Evolutionary conservation across 257 asterid genomes (phyloP).

Genomic region (Ophiorrhiza pumila): DNA sequence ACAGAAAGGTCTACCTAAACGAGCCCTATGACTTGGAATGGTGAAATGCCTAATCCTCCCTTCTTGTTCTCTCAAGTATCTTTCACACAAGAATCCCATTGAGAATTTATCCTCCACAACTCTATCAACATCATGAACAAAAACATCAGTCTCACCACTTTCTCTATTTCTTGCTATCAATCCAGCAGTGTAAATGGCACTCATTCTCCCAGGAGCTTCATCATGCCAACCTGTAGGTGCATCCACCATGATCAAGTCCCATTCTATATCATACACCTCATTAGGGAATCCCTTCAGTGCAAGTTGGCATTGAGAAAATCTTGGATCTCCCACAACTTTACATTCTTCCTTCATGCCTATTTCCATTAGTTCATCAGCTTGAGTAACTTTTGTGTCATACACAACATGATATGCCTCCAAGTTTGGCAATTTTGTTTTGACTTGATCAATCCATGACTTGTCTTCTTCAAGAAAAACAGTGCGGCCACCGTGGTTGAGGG

Average conservation of each 20-base stretch:
- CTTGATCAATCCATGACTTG: constrained; percentile 62
- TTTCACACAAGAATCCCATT: constrained; percentile 65
- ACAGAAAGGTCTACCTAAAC: constrained; percentile 57
- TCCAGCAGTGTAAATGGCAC: constrained; percentile 79
- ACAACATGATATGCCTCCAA: constrained; percentile 64
- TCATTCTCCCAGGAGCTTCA: constrained; percentile 85
- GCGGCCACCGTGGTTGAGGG: constrained; percentile 77
- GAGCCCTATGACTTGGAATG: constrained; percentile 62
- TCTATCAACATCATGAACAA: constrained; percentile 88
- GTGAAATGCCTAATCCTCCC: constrained; percentile 77
- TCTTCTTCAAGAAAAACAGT: constrained; percentile 86
- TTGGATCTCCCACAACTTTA: constrained; percentile 54
- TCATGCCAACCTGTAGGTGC: constrained; percentile 86
- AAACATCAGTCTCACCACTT: constrained; percentile 69
- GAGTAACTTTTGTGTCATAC: constrained; percentile 61
- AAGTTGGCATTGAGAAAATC: constrained; percentile 66
- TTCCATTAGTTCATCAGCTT: constrained; percentile 67
- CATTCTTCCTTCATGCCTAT: constrained; percentile 49
- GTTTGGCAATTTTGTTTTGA: constrained; percentile 46
- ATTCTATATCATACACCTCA: constrained; percentile 60
- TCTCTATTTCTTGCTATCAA: constrained; percentile 72
- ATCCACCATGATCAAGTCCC: constrained; percentile 93
- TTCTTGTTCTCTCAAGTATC: constrained; percentile 58
- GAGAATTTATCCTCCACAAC: constrained; percentile 75
- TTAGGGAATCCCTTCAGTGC: constrained; percentile 55